Base-by-base conservation (phyloP, 441 rosid species). In the Croton laevigatus region DNA sequence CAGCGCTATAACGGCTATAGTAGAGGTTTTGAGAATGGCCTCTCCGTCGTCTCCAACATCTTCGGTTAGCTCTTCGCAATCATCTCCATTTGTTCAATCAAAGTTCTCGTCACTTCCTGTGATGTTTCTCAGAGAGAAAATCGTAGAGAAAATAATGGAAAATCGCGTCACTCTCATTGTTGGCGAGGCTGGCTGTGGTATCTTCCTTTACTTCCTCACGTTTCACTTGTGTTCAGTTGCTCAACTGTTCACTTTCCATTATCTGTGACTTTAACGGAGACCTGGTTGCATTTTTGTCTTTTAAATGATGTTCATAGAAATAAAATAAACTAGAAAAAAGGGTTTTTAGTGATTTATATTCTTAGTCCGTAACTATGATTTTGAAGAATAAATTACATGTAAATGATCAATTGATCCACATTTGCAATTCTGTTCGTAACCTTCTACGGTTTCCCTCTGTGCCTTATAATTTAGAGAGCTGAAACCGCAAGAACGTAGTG, bases 111-210 rank as follows among this genome's bases (percentile, higher is more conserved):
- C 89, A n/a, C 96, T 94, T n/a, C 97, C 97, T 0, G 80, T 91
- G 52, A 75, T 83, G 89, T 81, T 91, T 36, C 83, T 87, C 69
- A 83, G 79, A 68, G 79, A 73, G 75, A 91, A 75, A 72, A 91
- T 94, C 76, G 85, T 91, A 65, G 97, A 90, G 58, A 94, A 94
- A 82, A 83, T 91, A 71, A 66, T 75, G 74, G 88, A 88, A 73
- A 94, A 91, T 89, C 97, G 97, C 76, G 98, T 94, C 79, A 94
- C 98, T 75, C 94, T 94, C 69, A 90, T 91, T 66, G 85, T 94
- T 73, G 98, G 97, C 71, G 97, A 91, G 46, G 86, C 98, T 22
- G 98, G 98, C 66, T 94, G 97, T 85, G 98, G 97, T 91, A 82
- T 62, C 71, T 76, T 61, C 65, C 37, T 55, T 22, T 22, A 5